Evolutionary conservation across 495 filamentous ascomycete genomes (phyloP), one percentile per base, ranked within the genome.

Genomic region (Poronia punctata): DNA sequence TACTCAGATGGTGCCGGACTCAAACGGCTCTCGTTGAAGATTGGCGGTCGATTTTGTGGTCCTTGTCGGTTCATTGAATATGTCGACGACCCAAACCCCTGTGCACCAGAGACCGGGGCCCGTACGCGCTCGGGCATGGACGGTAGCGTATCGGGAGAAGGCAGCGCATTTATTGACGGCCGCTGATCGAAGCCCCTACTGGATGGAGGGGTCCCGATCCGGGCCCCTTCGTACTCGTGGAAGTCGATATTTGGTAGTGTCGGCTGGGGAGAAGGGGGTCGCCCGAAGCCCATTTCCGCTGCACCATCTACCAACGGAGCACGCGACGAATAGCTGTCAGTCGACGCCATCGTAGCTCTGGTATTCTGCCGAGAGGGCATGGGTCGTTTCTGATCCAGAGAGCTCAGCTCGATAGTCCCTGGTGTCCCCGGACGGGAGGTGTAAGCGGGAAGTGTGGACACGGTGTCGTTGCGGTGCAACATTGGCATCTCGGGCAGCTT

Each of bases 401-500:
- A 23, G 35, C 60, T 56, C 30, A 75, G 56, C 45, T 77, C 71
- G 43, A 72, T 71, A 48, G 57, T 67, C 1, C 59, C 58, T 22
- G 70, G 60, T 5, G 74, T 76, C 12, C 65, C 71, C 6, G 77
- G 75, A 29, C 74, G 67, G 21, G 76, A 75, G 3, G 67, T 60
- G 54, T 83, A 83, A 3, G 71, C 53, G 0, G 83, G 77, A 11
- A 88, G 56, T 1, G 84, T 84, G 0, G 74, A 69, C 56, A 77
- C 73, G 0, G 83, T 86, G 8, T 83, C 78, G 35, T 74, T 79
- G 35, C 84, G 74, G 25, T 72, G 76, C 17, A 86, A 52, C 32
- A 70, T 69, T 20, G 78, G 71, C 67, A 80, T 76, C 19, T 63
- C 50, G 0, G 79, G 74, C 11, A 72, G 61, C 50, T 78, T 75